Percentiles rank a stretch among this genome's conserved stretches.
These are phyloP conservation scores for Serendipita vermifera DNA, from an alignment of 768 basidiomycete species.

Conservation along the genomic window DNA sequence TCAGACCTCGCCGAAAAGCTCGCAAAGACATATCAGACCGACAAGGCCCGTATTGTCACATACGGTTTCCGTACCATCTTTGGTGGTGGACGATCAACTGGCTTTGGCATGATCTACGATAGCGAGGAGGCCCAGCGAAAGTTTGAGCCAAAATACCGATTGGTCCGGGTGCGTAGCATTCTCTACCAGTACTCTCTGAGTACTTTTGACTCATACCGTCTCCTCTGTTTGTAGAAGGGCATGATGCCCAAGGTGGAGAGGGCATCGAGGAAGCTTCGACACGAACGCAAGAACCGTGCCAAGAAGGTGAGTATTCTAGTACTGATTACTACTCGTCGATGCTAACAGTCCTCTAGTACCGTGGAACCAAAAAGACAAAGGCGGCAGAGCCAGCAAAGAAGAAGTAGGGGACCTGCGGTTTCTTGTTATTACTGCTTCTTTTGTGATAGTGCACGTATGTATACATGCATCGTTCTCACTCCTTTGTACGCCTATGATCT, in stretches of 20 bases:
- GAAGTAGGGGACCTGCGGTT: slow-evolving; percentile 42
- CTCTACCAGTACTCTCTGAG: not conserved
- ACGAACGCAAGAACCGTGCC: slow-evolving; percentile 98
- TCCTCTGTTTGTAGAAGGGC: slow-evolving; percentile 48
- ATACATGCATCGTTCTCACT: too few relatives aligned
- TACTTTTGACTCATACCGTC: not conserved
- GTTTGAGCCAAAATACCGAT: slow-evolving; percentile 92
- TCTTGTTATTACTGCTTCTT: too few relatives aligned
- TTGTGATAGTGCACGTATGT: too few relatives aligned
- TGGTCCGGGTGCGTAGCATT: slow-evolving; percentile 67
- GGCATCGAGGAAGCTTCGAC: slow-evolving; percentile 92
- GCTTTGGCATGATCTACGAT: slow-evolving; percentile 96
- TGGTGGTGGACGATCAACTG: slow-evolving; percentile 95
- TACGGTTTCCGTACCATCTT: slow-evolving; percentile 94
- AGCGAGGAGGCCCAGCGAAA: slow-evolving; percentile 88
- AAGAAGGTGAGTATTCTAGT: slow-evolving; percentile 67
- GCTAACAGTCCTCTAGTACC: slow-evolving; percentile 41
- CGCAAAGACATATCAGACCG: slow-evolving; percentile 82
- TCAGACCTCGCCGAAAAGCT: slow-evolving; percentile 87
- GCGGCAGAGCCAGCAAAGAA: slow-evolving; percentile 86
- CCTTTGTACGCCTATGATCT: too few relatives aligned
- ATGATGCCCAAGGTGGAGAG: slow-evolving; percentile 68
- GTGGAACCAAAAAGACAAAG: slow-evolving; percentile 93
- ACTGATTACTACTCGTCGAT: slow-evolving; percentile 13
- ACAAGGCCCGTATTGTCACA: slow-evolving; percentile 79